phyloP scores from a whole-genome alignment of 208 protist species.

The Leishmania aethiopica region DNA sequence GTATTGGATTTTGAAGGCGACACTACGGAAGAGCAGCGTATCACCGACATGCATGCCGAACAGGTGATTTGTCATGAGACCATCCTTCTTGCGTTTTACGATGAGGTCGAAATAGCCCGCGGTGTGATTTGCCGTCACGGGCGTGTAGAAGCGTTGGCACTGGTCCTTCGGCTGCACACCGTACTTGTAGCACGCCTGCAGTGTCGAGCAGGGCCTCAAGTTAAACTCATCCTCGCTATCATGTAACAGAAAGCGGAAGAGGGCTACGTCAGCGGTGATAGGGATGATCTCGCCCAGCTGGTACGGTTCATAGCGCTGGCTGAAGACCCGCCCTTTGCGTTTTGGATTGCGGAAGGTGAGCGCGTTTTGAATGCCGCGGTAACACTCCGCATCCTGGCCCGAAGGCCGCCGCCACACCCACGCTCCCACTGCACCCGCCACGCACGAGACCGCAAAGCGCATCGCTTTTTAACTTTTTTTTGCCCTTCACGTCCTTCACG shows the following conservation, averaged over 20 bases:
- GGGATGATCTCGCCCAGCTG: slow-evolving; percentile 84
- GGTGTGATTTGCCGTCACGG: slow-evolving; percentile 83
- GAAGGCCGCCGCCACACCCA: slow-evolving; percentile 28
- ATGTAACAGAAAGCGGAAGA: slow-evolving; percentile 89
- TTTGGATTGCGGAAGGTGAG: slow-evolving; percentile 70
- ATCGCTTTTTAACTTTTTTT: slow-evolving; percentile 15
- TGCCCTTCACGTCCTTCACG: background rate
- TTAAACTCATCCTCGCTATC: slow-evolving; percentile 80
- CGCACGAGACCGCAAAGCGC: slow-evolving; percentile 49
- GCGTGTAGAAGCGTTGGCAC: slow-evolving; percentile 92
- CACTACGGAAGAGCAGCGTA: slow-evolving; percentile 78
- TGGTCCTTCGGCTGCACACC: slow-evolving; percentile 83
- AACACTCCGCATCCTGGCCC: slow-evolving; percentile 46
- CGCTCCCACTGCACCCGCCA: slow-evolving; percentile 28
- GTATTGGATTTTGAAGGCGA: slow-evolving; percentile 90
- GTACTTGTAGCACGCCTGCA: slow-evolving; percentile 91
- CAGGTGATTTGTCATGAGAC: slow-evolving; percentile 85
- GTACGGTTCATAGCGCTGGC: slow-evolving; percentile 82
- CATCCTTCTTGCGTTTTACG: slow-evolving; percentile 80
- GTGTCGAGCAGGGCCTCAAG: slow-evolving; percentile 82
- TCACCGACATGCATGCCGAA: slow-evolving; percentile 91
- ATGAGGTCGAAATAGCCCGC: slow-evolving; percentile 92
- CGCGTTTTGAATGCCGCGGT: slow-evolving; percentile 76
- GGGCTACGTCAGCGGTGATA: slow-evolving; percentile 85
- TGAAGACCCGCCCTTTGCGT: slow-evolving; percentile 62